Evolutionary conservation across 23 red algal genomes (phyloP), one percentile per base, ranked within the genome.

Genomic region (Gracilaria domingensis): DNA sequence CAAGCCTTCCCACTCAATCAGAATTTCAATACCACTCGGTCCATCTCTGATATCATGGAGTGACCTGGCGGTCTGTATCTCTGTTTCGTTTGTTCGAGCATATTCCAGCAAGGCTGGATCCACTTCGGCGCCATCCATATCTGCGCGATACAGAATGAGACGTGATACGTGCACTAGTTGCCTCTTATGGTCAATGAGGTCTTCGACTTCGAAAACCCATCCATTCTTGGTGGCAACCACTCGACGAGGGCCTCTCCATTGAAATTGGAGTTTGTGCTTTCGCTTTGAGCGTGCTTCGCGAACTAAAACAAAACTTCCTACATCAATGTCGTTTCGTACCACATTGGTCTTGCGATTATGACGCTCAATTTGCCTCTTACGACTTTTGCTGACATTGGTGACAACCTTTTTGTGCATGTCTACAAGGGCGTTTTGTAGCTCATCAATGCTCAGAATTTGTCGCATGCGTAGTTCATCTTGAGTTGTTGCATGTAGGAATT

Each of bases 311-410:
- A 44, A 62, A 84, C 80, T 65, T 20, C 80, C 42, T 3, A 57
- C 75, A 8, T 57, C n/a, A 28, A 79, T 55, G 4, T 79, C 50
- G 42, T 2, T 30, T 8, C 29, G 42, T 7, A 4, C 5, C 42
- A 45, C 26, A 4, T 64, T 84, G 12, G 49, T 84, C 80, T 84
- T 84, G 1, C 30, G 1, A 30, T 64, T 84, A 25, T 85, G 59
- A 45, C 57, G 59, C 16, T 51, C 28, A 1, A 85, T 6, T 6
- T 18, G 2, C 49, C 81, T 55, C 32, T 6, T 40, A 12, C 24
- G 58, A 1, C 16, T 48, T 20, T 9, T 67, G 26, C 2, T 51
- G 45, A 85, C 81, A 40, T 5, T 26, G 21, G 4, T 2, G 1
- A 4, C 8, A 18, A 85, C 81, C 7, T 45, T 32, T 70, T 85